phyloP scores from a whole-genome alignment of 768 basidiomycete species.

The Leucogyrophana mollusca region DNA sequence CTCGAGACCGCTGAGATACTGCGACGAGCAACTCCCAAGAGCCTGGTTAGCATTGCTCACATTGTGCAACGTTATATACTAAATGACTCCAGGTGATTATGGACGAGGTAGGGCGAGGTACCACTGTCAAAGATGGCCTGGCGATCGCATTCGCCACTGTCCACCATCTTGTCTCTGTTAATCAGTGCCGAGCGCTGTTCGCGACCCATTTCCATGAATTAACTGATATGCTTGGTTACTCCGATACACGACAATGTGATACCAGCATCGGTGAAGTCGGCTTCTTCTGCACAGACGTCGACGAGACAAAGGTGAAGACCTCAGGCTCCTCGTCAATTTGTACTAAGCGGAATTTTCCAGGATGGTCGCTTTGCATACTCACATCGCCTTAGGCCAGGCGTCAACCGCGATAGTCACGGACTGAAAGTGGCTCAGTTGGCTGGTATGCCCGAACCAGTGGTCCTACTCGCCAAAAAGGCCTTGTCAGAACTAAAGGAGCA shows the following conservation, averaged over 20 bases:
- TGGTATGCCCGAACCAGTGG: slow-evolving; percentile 67
- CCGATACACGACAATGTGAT: slow-evolving; percentile 35
- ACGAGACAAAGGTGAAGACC: slow-evolving; percentile 66
- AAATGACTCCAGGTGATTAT: slow-evolving; percentile 77
- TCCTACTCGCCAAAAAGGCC: slow-evolving; percentile 59
- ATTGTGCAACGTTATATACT: background rate
- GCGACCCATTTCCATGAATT: slow-evolving; percentile 99
- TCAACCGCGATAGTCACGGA: slow-evolving; percentile 90
- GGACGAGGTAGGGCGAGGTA: slow-evolving; percentile 99
- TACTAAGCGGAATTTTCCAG: slow-evolving; percentile 33
- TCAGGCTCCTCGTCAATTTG: background rate
- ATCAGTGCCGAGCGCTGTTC: slow-evolving; percentile 83
- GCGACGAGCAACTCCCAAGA: slow-evolving; percentile 74
- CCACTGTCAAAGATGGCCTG: slow-evolving; percentile 87
- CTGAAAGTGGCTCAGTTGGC: slow-evolving; percentile 87
- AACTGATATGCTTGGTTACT: slow-evolving; percentile 76
- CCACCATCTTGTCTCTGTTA: slow-evolving; percentile 72
- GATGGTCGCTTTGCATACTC: slow-evolving; percentile 81
- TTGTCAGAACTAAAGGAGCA: slow-evolving; percentile 38
- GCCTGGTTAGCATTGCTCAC: slow-evolving; percentile 57
- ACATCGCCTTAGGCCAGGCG: slow-evolving; percentile 75
- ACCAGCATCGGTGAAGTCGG: slow-evolving; percentile 60
- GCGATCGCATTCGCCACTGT: slow-evolving; percentile 92
- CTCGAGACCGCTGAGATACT: slow-evolving; percentile 92
- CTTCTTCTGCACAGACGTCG: slow-evolving; percentile 89